These are phyloP conservation scores for Penicillium corylophilum DNA, from an alignment of 2,329 filamentous ascomycete genomes.

Conservation along the genomic window DNA sequence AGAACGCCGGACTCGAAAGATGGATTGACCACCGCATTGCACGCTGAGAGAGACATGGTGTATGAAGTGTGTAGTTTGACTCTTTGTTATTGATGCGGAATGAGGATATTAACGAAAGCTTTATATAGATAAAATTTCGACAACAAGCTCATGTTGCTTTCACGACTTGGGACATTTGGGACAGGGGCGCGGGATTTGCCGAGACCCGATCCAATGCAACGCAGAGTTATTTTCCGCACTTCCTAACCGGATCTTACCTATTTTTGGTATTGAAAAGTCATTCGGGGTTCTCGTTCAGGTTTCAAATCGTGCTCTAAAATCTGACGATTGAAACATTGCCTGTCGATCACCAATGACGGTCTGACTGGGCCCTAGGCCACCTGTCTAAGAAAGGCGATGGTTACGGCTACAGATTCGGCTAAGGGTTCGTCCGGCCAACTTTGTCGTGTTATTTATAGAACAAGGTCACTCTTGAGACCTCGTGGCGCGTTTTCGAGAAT, in stretches of 20 bases:
- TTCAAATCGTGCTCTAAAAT: not conserved
- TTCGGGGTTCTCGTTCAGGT: not conserved
- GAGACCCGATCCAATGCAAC: not conserved
- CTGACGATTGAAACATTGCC: not conserved
- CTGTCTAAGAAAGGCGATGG: not conserved
- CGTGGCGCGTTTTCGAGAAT: not conserved
- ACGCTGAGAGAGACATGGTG: conserved; percentile 17
- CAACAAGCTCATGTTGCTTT: not conserved
- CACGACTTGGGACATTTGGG: conserved; percentile 1
- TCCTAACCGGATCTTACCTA: not conserved
- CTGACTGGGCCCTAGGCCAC: not conserved
- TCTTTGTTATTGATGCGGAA: not conserved
- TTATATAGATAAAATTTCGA: not conserved
- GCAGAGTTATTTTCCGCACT: not conserved
- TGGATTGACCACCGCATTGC: conserved; percentile 23
- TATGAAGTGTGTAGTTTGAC: not conserved
- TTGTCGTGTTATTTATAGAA: not conserved
- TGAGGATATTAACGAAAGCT: not conserved
- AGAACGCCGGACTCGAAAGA: conserved; percentile 24
- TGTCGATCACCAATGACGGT: not conserved
- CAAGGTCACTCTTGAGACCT: not conserved
- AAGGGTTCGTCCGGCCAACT: not conserved
- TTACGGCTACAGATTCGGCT: not conserved
- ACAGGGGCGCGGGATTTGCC: conserved; percentile 4
- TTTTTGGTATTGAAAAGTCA: not conserved